These are phyloP conservation scores for Naganishia kalamii DNA, from an alignment of 768 basidiomycete genomes.

Conservation along the genomic window DNA sequence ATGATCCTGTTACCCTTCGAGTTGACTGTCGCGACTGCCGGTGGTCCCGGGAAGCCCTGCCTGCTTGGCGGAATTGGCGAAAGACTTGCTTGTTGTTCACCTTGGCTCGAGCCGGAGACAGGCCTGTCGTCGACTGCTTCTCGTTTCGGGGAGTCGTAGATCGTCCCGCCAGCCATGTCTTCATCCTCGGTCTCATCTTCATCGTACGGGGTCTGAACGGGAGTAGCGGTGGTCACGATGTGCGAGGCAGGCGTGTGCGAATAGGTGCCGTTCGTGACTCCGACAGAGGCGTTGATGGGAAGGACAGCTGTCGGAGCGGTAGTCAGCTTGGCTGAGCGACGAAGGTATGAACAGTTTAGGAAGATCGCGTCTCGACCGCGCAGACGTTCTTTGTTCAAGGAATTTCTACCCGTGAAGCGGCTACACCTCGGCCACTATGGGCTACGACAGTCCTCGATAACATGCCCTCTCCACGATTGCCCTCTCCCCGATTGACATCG, in stretches of 20 bases:
- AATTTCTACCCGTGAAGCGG: background rate
- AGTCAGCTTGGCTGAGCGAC: background rate
- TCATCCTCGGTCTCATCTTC: slow-evolving; percentile 17
- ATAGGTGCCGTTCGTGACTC: background rate
- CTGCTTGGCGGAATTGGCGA: slow-evolving; percentile 4
- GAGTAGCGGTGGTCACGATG: background rate
- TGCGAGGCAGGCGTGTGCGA: slow-evolving; percentile 8
- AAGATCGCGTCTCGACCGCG: too few species aligned
- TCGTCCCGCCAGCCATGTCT: slow-evolving; percentile 10
- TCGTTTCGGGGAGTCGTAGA: slow-evolving; percentile 11
- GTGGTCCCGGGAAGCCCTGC: background rate
- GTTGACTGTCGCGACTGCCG: background rate
- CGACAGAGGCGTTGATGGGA: slow-evolving; percentile 6
- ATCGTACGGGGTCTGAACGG: background rate
- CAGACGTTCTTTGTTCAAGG: background rate
- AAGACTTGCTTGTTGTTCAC: background rate
- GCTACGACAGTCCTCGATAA: too few species aligned
- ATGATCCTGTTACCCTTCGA: background rate
- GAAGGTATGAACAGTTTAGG: too few species aligned
- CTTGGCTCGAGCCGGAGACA: background rate
- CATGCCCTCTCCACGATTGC: too few species aligned
- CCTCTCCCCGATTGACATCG: too few species aligned
- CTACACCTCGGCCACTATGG: background rate
- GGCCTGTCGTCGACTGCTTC: background rate
- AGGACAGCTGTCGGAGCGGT: background rate